These are phyloP conservation scores for Kluyveromyces sp. DNA, from an alignment of 1,139 yeast genomes.

Conservation along the genomic window DNA sequence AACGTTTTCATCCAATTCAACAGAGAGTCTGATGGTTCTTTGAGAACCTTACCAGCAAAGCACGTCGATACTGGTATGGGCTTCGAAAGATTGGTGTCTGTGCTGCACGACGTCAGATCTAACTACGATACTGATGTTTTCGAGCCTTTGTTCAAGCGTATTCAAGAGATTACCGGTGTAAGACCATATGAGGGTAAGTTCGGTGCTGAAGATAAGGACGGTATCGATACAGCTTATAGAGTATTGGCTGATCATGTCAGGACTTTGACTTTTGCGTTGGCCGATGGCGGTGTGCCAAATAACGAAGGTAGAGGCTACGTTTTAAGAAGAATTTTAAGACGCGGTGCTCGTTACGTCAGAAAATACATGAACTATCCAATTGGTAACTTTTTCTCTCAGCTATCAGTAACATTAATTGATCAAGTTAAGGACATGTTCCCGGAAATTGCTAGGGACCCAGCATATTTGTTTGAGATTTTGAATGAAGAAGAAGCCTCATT, in stretches of 20 bases:
- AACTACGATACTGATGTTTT: constrained; percentile 97
- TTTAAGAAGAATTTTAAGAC: constrained; percentile 88
- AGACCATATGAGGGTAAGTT: constrained; percentile 89
- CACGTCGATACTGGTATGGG: constrained; percentile 99
- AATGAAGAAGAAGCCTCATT: constrained; percentile 95
- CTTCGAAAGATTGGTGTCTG: constrained; percentile 91
- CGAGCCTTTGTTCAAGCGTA: constrained; percentile 74
- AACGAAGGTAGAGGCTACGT: constrained; percentile 99
- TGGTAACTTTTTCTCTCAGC: constrained; percentile 84
- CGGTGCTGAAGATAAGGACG: constrained; percentile 86
- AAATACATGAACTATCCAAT: constrained; percentile 94
- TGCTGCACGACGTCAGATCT: constrained; percentile 81
- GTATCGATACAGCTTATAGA: constrained; percentile 95
- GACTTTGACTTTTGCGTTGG: constrained; percentile 89
- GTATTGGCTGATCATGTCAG: constrained; percentile 98
- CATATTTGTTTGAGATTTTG: constrained; percentile 78
- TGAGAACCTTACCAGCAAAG: constrained; percentile 80
- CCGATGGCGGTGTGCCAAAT: constrained; percentile 99
- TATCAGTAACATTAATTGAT: constrained; percentile 87
- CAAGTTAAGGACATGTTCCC: constrained; percentile 89
- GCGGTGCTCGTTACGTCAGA: constrained; percentile 96
- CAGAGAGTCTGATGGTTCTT: constrained; percentile 82
- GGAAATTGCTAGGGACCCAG: constrained; percentile 65
- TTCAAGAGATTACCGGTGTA: constrained; percentile 88
- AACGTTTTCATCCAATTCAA: constrained; percentile 93